phyloP scores from a whole-genome alignment of 164 flowering plant genomes.

The Chloranthus sessilifolius region DNA sequence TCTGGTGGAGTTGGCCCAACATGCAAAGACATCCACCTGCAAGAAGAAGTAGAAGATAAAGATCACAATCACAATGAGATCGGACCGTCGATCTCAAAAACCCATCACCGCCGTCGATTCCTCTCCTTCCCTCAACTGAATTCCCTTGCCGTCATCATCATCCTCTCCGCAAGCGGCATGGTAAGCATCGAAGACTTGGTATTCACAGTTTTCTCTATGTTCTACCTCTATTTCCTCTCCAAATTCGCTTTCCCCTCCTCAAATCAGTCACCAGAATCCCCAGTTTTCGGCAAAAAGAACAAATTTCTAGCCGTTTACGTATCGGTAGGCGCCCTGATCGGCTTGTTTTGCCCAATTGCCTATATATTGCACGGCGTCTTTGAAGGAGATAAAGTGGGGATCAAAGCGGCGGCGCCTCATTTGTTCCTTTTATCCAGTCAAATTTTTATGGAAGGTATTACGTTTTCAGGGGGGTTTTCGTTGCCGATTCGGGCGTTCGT shows the following conservation, averaged over 20 bases:
- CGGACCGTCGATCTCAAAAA: neutral
- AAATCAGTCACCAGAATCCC: conserved; percentile 15
- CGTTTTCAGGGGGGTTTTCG: conserved; percentile 45
- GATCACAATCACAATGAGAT: neutral
- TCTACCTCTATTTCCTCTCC: conserved; percentile 27
- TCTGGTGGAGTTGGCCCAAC: conserved; percentile 59
- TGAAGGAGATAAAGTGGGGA: conserved; percentile 54
- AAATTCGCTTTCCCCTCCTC: conserved; percentile 21
- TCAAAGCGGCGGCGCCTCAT: conserved; percentile 65
- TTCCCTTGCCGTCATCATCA: conserved; percentile 22
- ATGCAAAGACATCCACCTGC: conserved; percentile 32
- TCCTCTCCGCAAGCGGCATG: conserved; percentile 40
- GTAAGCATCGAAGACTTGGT: conserved; percentile 27
- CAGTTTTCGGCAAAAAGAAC: conserved; percentile 28
- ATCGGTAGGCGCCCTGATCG: conserved; percentile 38
- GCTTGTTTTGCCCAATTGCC: conserved; percentile 53
- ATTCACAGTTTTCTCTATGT: conserved; percentile 28
- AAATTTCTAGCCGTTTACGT: conserved; percentile 35
- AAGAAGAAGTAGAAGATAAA: conserved; percentile 25
- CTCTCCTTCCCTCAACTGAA: conserved; percentile 39
- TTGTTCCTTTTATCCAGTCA: conserved; percentile 62
- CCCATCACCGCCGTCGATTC: conserved; percentile 11
- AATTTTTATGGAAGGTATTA: conserved; percentile 57
- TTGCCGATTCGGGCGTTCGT: conserved; percentile 53
- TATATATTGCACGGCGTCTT: conserved; percentile 63